Conservation (phyloP, 2,329 filamentous ascomycete genomes). For the Colletotrichum sp. region DNA sequence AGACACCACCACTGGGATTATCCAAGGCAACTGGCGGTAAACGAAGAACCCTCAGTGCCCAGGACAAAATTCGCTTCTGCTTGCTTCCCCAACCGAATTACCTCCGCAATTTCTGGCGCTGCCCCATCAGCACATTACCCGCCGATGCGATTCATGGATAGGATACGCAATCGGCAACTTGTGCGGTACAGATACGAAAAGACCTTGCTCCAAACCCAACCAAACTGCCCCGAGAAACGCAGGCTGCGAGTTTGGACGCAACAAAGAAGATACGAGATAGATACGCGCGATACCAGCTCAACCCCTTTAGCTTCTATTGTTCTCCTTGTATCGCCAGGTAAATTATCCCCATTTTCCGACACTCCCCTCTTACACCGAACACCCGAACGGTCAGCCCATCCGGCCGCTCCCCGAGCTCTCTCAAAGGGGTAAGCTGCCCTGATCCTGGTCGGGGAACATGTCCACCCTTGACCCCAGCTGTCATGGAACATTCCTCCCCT, state of each 20-base stretch:
- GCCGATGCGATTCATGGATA: not conserved
- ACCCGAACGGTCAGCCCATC: slow-evolving; percentile 7
- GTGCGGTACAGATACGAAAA: not conserved
- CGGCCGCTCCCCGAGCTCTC: slow-evolving; percentile 6
- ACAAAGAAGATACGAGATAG: not conserved
- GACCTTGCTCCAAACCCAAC: not conserved
- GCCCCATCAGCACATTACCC: not conserved
- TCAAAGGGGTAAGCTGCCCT: slow-evolving; percentile 4
- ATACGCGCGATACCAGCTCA: not conserved
- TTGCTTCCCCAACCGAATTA: not conserved
- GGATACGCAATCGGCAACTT: not conserved
- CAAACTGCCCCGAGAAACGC: not conserved
- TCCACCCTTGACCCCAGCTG: not conserved
- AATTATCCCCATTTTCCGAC: not conserved
- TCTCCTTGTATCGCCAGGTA: not conserved
- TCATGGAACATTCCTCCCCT: slow-evolving; percentile 21
- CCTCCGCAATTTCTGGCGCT: not conserved
- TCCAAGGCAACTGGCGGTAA: not conserved
- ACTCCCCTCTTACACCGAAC: not conserved
- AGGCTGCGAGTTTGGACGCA: not conserved
- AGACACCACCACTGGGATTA: not conserved
- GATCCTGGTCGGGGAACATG: not conserved
- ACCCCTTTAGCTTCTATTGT: not conserved
- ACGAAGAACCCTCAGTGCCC: not conserved
- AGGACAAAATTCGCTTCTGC: not conserved